A percentile compares a stretch with the other conserved stretches of the same genome.
Conservation (phyloP, 331 rosid species). For the Telfairia occidentalis region DNA sequence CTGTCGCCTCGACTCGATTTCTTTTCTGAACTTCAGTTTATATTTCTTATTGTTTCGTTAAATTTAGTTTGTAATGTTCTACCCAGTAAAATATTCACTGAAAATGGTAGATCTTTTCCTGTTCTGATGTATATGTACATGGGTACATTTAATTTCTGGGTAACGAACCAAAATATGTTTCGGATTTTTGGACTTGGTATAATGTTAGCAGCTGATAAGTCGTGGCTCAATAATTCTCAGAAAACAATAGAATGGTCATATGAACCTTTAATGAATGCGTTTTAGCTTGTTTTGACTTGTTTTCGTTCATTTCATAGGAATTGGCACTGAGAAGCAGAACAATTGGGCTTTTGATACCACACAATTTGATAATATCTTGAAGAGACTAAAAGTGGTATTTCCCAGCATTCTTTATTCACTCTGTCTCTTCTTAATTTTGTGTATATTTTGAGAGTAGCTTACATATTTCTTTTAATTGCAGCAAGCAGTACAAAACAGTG, state of each 20-base stretch:
- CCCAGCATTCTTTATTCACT: neutral
- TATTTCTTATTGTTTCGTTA: neutral
- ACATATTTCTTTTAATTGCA: constrained; percentile 8
- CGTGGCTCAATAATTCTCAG: neutral
- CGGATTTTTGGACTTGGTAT: too few relatives aligned
- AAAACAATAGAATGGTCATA: neutral
- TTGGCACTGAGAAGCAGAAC: constrained; percentile 81
- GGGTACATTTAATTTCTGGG: too few relatives aligned
- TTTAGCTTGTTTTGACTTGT: neutral
- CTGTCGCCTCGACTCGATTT: neutral
- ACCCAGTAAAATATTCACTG: neutral
- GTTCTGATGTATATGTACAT: too few relatives aligned
- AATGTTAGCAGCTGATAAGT: neutral
- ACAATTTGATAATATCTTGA: constrained; percentile 77
- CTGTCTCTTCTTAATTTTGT: neutral
- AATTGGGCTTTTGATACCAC: constrained; percentile 88
- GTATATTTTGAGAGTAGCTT: neutral
- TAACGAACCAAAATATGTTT: too few relatives aligned
- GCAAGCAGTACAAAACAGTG: constrained; percentile 51
- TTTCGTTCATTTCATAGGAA: constrained; percentile 28
- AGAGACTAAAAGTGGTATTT: constrained; percentile 86
- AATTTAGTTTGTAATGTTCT: neutral
- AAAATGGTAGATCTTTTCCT: neutral
- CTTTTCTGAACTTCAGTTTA: neutral
- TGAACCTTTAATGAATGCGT: neutral